Conservation (phyloP, 2,329 filamentous ascomycete species). For the Trichocomaceae sp. region DNA sequence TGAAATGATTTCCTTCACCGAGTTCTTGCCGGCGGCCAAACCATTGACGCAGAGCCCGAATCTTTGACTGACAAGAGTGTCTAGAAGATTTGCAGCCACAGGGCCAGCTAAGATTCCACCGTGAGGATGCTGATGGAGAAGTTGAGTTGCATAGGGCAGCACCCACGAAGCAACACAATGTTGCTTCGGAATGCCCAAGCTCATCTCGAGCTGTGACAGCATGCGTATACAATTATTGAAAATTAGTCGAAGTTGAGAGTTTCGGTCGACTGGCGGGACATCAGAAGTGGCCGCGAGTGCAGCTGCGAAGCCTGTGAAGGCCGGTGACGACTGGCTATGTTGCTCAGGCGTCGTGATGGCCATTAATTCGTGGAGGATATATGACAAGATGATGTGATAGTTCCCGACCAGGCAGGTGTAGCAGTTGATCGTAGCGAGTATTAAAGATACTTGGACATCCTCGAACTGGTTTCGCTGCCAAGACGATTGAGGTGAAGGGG, state of each 20-base stretch:
- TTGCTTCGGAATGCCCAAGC: constrained; percentile 10
- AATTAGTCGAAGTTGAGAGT: constrained; percentile 11
- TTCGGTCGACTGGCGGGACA: neutral
- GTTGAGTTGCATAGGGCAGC: neutral
- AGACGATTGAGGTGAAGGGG: neutral
- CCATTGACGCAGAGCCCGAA: constrained; percentile 12
- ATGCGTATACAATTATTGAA: constrained; percentile 11
- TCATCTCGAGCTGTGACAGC: constrained; percentile 10
- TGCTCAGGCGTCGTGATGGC: constrained; percentile 1
- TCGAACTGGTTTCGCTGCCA: constrained; percentile 3
- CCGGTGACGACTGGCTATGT: constrained; percentile 7
- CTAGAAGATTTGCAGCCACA: constrained; percentile 4
- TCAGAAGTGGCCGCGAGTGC: constrained; percentile 5
- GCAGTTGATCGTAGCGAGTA: constrained; percentile 13
- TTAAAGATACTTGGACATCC: constrained; percentile 11
- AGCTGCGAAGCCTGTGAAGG: constrained; percentile 1
- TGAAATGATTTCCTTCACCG: constrained; percentile 12
- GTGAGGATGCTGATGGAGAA: neutral
- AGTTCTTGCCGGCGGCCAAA: constrained; percentile 10
- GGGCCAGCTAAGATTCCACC: constrained; percentile 5
- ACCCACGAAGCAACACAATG: constrained; percentile 7
- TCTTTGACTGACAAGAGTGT: constrained; percentile 8
- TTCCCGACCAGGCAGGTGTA: constrained; percentile 13
- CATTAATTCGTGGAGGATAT: constrained; percentile 12
- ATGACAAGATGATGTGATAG: constrained; percentile 14